Evolutionary conservation across 2,329 filamentous ascomycete species (phyloP).

Genomic region (Cryoendolithus antarcticus): DNA sequence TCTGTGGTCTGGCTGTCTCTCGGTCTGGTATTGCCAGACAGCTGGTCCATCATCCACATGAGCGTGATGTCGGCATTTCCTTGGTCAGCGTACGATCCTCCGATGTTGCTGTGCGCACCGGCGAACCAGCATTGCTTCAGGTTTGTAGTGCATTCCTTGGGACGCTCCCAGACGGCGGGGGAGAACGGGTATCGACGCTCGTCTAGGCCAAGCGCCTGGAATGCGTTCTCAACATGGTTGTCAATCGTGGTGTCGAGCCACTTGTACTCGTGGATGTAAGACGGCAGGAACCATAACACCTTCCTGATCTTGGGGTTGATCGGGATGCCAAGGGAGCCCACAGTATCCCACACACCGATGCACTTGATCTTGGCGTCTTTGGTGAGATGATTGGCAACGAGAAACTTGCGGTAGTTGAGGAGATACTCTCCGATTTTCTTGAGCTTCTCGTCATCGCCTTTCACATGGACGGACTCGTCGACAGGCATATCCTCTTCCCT

Average conservation of each 20-base stretch:
- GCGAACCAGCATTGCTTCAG: conserved; percentile 46
- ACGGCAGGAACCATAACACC: conserved; percentile 13
- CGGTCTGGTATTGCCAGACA: conserved; percentile 19
- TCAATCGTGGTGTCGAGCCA: conserved; percentile 25
- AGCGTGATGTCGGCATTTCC: conserved; percentile 26
- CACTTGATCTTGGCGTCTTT: conserved; percentile 14
- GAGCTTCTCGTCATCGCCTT: conserved; percentile 6
- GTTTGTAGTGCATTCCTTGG: conserved; percentile 17
- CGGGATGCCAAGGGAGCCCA: conserved; percentile 27
- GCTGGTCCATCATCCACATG: conserved; percentile 31
- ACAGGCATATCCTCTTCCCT: conserved; percentile 12
- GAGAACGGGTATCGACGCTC: conserved; percentile 39
- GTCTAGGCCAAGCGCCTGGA: conserved; percentile 44
- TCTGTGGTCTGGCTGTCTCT: conserved; percentile 12
- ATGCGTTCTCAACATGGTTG: conserved; percentile 38
- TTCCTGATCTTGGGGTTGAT: conserved; percentile 22
- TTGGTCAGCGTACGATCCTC: conserved; percentile 30
- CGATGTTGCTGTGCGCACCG: conserved; percentile 40
- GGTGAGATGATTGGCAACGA: conserved; percentile 13
- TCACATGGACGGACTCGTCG: conserved; percentile 5
- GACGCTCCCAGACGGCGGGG: conserved; percentile 37
- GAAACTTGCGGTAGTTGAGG: conserved; percentile 14
- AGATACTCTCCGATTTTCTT: conserved; percentile 13
- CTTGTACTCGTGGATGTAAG: conserved; percentile 18
- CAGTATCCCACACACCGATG: conserved; percentile 39